These are phyloP conservation scores for Hericium rajendrae DNA, from an alignment of 768 basidiomycete species.

Conservation along the genomic window DNA sequence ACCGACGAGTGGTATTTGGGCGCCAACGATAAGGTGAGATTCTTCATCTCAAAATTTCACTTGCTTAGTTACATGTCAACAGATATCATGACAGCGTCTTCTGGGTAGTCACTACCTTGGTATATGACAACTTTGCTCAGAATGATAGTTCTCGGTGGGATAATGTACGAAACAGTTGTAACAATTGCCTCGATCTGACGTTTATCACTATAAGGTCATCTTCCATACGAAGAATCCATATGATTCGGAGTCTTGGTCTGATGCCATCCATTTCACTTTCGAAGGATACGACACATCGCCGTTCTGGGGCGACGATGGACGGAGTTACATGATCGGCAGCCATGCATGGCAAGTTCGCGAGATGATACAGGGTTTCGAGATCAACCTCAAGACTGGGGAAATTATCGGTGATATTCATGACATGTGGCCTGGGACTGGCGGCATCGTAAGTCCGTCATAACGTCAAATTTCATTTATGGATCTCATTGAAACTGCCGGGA, in stretches of 20 bases:
- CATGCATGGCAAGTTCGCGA: slow-evolving; percentile 17
- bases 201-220: slow-evolving; percentile 4
- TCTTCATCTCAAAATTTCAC: background rate
- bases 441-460: slow-evolving; percentile 3
- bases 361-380: slow-evolving; percentile 20
- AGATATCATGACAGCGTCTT: slow-evolving; percentile 12
- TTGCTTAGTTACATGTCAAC: background rate
- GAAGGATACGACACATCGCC: slow-evolving; percentile 25
- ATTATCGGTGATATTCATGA: slow-evolving; percentile 9
- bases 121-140: slow-evolving; percentile 9
- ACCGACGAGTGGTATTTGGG: slow-evolving; percentile 16
- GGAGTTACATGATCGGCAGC: slow-evolving; percentile 22
- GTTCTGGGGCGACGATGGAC: slow-evolving; percentile 25
- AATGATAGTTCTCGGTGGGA: slow-evolving; percentile 14
- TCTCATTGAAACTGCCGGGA: background rate
- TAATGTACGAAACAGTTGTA: slow-evolving; percentile 7
- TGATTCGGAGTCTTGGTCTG: slow-evolving; percentile 20
- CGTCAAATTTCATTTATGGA: no score
- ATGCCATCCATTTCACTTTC: slow-evolving; percentile 24
- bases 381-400: slow-evolving; percentile 15
- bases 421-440: slow-evolving; percentile 12
- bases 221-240: slow-evolving; percentile 11
- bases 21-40: background rate
- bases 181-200: no score
- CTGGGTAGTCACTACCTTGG: slow-evolving; percentile 15